phyloP scores from a whole-genome alignment of 2,329 filamentous ascomycete genomes.

The Fusarium mangiferae region DNA sequence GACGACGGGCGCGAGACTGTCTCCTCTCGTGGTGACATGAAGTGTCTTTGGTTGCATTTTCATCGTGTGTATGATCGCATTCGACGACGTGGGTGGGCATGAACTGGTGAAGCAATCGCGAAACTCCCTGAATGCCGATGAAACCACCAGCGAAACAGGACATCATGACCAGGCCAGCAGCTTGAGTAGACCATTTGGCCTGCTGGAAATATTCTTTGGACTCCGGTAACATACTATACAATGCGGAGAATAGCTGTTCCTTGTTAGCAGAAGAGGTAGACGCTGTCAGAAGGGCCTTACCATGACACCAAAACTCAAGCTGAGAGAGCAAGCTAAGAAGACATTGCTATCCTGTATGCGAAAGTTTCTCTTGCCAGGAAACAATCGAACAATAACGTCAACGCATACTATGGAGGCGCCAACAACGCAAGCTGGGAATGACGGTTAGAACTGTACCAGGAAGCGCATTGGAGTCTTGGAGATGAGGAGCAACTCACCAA shows the following conservation, averaged over 20 bases:
- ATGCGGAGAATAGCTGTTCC: constrained; percentile 82
- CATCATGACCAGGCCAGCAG: constrained; percentile 76
- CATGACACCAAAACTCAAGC: constrained; percentile 96
- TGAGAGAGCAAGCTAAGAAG: constrained; percentile 89
- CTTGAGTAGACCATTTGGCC: constrained; percentile 72
- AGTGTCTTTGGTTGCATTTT: constrained; percentile 52
- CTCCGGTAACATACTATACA: constrained; percentile 93
- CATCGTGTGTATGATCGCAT: constrained; percentile 79
- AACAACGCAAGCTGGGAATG: constrained; percentile 66
- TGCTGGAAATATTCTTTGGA: constrained; percentile 80
- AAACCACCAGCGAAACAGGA: constrained; percentile 77
- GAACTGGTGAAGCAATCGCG: constrained; percentile 75
- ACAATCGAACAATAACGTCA: constrained; percentile 77
- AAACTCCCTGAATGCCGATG: constrained; percentile 78
- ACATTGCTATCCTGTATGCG: constrained; percentile 88
- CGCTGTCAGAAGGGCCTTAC: constrained; percentile 57
- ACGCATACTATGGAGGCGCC: constrained; percentile 89
- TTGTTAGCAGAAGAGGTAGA: constrained; percentile 13
- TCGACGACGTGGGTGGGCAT: constrained; percentile 84
- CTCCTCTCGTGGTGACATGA: constrained; percentile 40
- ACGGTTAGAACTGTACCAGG: background rate
- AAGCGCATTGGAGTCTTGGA: background rate
- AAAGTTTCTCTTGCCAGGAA: constrained; percentile 81
- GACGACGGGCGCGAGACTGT: constrained; percentile 48
- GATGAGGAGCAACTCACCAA: constrained; percentile 58